These are phyloP conservation scores for Saksenaea oblongispora DNA, from an alignment of 371 early-diverging fungal species.

Conservation along the genomic window DNA sequence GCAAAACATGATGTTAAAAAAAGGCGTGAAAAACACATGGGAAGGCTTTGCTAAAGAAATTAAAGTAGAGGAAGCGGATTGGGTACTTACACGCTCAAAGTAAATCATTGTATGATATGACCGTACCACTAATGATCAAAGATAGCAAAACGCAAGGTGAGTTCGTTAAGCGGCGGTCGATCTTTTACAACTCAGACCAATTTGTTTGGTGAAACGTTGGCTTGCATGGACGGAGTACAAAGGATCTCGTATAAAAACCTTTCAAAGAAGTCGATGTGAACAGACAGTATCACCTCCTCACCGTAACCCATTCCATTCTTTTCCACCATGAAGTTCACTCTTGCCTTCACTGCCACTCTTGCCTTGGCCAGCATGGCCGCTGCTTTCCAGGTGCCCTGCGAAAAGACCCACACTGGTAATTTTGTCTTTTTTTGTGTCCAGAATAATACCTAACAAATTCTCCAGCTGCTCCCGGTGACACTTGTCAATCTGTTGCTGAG, in stretches of 20 bases:
- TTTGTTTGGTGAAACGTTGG: not conserved
- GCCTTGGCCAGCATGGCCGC: conserved; percentile 20
- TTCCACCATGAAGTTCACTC: conserved; percentile 29
- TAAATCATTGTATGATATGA: not conserved
- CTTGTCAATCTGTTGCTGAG: conserved; percentile 15
- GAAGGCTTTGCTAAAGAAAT: not conserved
- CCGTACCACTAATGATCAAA: not conserved
- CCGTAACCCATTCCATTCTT: conserved; percentile 26
- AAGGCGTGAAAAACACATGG: not conserved
- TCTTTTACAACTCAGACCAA: not conserved
- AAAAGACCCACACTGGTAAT: conserved; percentile 19
- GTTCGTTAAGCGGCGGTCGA: not conserved
- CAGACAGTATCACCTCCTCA: not conserved
- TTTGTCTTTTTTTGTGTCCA: not conserved
- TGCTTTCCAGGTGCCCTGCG: conserved; percentile 14
- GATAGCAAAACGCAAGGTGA: not conserved
- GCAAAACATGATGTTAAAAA: not conserved
- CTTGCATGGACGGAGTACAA: not conserved
- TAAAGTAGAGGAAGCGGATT: not conserved
- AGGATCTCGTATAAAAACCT: not conserved
- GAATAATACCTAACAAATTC: not conserved
- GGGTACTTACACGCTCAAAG: not conserved
- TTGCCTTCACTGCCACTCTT: conserved; percentile 19
- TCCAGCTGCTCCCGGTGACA: conserved; percentile 20
- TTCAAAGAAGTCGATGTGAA: not conserved